Evolutionary conservation across 306 rosid genomes (phyloP), one percentile per base, ranked within the genome.

Genomic region (Corylus heterophylla): DNA sequence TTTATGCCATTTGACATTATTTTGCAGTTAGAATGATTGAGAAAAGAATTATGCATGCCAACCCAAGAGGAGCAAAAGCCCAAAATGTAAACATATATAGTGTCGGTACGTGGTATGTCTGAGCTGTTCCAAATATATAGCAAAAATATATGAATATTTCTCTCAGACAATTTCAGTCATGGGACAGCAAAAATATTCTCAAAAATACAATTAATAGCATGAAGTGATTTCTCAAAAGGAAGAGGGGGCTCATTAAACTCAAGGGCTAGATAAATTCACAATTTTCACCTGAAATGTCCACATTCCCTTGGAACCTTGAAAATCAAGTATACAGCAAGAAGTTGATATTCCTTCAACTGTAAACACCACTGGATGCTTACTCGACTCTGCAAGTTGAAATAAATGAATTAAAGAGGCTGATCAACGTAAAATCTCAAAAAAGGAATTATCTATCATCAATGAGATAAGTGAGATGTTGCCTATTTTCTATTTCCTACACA

Each of bases 291-390:
- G 99, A 80, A 95, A 96, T 0, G 99, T 95, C 98, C 98, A 95
- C 80, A 95, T 93, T 82, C 99, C 99, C 81, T 88, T 95, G 69
- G 98, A 98, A 81, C 98, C 99, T 80, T 98, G 92, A 78, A 95
- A 95, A 85, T 95, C 99, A 59, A 98, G 99, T 84, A 95, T 93
- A 74, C 99, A 98, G 81, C 98, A 89, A 79, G 99, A 90, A 76
- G 99, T 95, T 71, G 99, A 95, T 80, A 95, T 93, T 83, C 99
- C 99, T 54, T 97, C 98, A 27, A 98, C 99, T 7, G 99, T 95
- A 89, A 95, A 95, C 85, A 91, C 98, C 78, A 95, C 98, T 76
- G 93, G 90, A 89, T 93, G 98, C 91, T 93, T 95, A 85, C 99
- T n/a, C n/a, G n/a, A n/a, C n/a, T 88, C 99, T 95, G 89, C 94